These are phyloP conservation scores for Lithocarpus polystachyus DNA, from an alignment of 306 rosid genomes.

Conservation along the genomic window DNA sequence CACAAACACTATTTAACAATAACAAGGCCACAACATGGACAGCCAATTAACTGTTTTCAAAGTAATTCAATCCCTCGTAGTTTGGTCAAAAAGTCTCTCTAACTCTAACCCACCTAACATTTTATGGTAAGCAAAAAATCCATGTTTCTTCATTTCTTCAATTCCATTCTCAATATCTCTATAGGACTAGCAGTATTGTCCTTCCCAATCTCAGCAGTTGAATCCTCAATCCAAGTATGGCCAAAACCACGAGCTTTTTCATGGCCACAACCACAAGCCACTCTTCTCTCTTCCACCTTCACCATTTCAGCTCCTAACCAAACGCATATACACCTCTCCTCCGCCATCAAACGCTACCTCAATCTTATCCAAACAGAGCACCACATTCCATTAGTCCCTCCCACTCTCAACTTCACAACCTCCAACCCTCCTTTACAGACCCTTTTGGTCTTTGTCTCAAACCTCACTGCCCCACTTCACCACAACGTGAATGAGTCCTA, in stretches of 20 bases:
- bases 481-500: slow-evolving; percentile 74
- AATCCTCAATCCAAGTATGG: slow-evolving; percentile 52
- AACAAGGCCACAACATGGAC: too few relatives aligned
- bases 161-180: background rate
- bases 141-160: too few relatives aligned
- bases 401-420: slow-evolving; percentile 16
- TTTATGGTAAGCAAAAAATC: too few relatives aligned
- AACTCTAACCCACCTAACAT: too few relatives aligned
- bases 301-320: slow-evolving; percentile 41
- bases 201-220: background rate
- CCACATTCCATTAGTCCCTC: slow-evolving; percentile 48
- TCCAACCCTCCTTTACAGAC: slow-evolving; percentile 36
- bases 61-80: too few relatives aligned
- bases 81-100: too few relatives aligned
- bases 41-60: too few relatives aligned
- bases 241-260: slow-evolving; percentile 63
- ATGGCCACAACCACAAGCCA: slow-evolving; percentile 55
- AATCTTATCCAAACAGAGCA: slow-evolving; percentile 54
- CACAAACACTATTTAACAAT: too few relatives aligned
- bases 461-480: slow-evolving; percentile 39
- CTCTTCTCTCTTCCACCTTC: slow-evolving; percentile 61
- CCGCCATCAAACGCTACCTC: slow-evolving; percentile 54
- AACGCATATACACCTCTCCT: slow-evolving; percentile 37
- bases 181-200: background rate
- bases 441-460: slow-evolving; percentile 33